Conservation (phyloP, 1,284 basidiomycete species). For the Fomitiporia mediterranea region DNA sequence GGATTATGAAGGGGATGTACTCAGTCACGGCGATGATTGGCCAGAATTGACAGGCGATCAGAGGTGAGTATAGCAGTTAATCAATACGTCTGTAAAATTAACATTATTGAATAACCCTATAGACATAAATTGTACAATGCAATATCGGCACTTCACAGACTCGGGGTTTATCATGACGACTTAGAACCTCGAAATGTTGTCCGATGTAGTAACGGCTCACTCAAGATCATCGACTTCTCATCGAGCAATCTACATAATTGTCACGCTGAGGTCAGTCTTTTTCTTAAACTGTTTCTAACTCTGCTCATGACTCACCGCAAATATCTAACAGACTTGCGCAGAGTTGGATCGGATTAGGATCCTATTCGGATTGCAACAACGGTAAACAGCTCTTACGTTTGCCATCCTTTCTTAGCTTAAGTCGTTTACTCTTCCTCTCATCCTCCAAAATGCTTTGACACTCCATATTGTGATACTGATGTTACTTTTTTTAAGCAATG, state of each 20-base stretch:
- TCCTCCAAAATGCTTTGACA: no score
- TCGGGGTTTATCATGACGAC: background rate
- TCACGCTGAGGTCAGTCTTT: no score
- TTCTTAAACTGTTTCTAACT: no score
- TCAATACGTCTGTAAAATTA: background rate
- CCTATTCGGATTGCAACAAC: no score
- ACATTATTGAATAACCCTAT: background rate
- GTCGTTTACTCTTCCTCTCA: no score
- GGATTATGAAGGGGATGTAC: background rate
- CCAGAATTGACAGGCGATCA: background rate
- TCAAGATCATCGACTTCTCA: background rate
- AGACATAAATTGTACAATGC: background rate
- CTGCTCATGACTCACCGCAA: no score
- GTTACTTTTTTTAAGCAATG: conserved; percentile 43
- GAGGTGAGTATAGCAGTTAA: background rate
- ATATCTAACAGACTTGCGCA: no score
- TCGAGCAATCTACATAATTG: background rate
- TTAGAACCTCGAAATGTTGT: background rate
- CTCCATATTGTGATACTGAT: no score
- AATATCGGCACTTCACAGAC: background rate
- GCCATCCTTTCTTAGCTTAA: no score
- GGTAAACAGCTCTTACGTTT: no score
- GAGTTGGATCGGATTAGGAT: no score
- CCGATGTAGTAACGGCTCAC: background rate
- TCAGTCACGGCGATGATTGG: background rate